A percentile compares a stretch with the other conserved stretches of the same genome.
Conservation (phyloP, 2,329 filamentous ascomycete genomes). For the Trichoderma sp. region DNA sequence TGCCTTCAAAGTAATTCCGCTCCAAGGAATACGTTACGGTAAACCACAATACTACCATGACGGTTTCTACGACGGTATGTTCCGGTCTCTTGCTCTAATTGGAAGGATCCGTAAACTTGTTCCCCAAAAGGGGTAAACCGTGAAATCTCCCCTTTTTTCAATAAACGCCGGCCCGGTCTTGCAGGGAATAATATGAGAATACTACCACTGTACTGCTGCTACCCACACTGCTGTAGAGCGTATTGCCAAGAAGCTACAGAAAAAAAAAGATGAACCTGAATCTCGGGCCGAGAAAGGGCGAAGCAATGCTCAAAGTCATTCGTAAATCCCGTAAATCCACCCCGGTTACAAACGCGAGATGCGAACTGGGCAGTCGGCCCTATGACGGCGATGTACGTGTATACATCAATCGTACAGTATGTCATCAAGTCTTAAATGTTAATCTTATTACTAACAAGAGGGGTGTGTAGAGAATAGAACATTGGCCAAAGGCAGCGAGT, state of each 20-base stretch:
- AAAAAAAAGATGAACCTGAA: not conserved
- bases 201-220: not conserved
- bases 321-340: not conserved
- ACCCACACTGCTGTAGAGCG: too few relatives aligned
- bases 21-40: not conserved
- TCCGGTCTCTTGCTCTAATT: not conserved
- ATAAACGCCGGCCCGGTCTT: not conserved
- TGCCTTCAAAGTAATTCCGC: not conserved
- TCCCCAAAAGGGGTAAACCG: not conserved
- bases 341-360: not conserved
- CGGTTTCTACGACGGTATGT: not conserved
- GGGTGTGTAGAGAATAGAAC: not conserved
- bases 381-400: too few relatives aligned
- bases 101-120: too few relatives aligned
- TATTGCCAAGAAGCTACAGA: not conserved
- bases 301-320: not conserved
- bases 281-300: not conserved
- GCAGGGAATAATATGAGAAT: not conserved
- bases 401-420: not conserved
- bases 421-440: not conserved
- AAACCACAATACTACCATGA: not conserved
- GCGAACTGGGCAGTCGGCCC: too few relatives aligned
- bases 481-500: not conserved
- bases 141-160: not conserved
- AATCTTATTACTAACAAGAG: not conserved